Evolutionary conservation across 257 asterid genomes (phyloP), one percentile per base, ranked within the genome.

Genomic region (Fraxinus cuspidata): DNA sequence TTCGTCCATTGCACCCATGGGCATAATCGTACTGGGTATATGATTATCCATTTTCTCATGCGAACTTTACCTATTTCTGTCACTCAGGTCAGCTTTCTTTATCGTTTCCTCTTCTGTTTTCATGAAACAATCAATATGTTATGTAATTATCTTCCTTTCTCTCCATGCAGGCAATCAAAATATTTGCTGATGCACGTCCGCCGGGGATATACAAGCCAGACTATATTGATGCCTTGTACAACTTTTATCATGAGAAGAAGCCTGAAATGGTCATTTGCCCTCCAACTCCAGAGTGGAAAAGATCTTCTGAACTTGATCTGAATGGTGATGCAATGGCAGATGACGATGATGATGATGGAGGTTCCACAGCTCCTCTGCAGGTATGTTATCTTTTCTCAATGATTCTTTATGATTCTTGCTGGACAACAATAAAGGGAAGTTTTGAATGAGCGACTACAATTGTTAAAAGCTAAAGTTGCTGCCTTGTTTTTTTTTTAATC

Each of bases 1-100:
- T 89, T 96, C 82, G 97, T 93, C 51, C 99, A 96, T 79, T 96
- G 99, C 88, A 96, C 99, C 0, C 99, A 96, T 85, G 99, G 99
- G 80, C 98, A 96, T 82, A 96, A 96, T 78, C 97, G 98, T 73
- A 96, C 99, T 49, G 99, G 99, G 81, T 96, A 82, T 85, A 96
- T 96, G 99, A 90, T 93, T 49, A 82, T 90, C 83, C 98, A 96
- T 81, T 96, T 84, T 87, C 97, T 96, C 71, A 93, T 96, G 99
- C 94, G 99, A 49, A 87, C 96, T 56, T 80, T 32, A 76, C 82
- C 88, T 21, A 85, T 87, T 67, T 92, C 97, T 79, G 99, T 93
- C 85, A 84, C 92, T 70, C 96, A 93, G 95, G 99, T 92, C 28
- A 83, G 90, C 69, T 80, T 68, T 66, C 77, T 84, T 65, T 51